Evolutionary conservation across 2,329 filamentous ascomycete species (phyloP), one percentile per base, ranked within the genome.

Genomic region (Diaporthe destruens): DNA sequence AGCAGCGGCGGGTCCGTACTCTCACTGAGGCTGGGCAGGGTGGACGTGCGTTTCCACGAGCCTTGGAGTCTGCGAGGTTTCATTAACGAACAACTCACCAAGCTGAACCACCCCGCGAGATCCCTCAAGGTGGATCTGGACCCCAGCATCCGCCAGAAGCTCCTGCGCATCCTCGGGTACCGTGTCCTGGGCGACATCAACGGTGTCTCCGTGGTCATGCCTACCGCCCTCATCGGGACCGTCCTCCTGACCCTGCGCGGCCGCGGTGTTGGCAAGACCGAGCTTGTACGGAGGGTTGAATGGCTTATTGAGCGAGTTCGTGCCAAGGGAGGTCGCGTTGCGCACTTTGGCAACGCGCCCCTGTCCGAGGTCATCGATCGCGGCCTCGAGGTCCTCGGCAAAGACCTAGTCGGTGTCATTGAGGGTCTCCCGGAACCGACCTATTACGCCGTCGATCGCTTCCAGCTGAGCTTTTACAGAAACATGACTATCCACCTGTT

Each of bases 401-500:
- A 94, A 69, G 93, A 96, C 66, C 88, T 99, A 1, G 95, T 99
- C 0, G 94, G 95, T 6, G 86, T 92, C 6, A 87, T 97, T 0
- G 88, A 92, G 49, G 94, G 92, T 0, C 84, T 99, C 6, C 93
- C 93, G 0, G 96, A 99, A 80, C 94, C 94, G 23, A 98, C 96
- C 0, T 98, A 94, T 82, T 98, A 94, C 78, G 96, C 96, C 6
- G 95, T 98, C 51, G 96, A 99, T 81, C 90, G 95, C 69, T 99
- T 99, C 85, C 96, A 99, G 80, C 88, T 99, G 12, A 98, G 95
- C 0, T 99, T 99, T 82, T 99, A 99, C 83, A 92, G 96, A 68
- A 99, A 99, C 82, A 98, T 98, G 96, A 98, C 96, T 0, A 99
- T 99, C 74, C 96, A 99, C 80, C 88, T 99, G 6, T 99, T 99